Evolutionary conservation across 1,139 yeast species (phyloP), one percentile per base, ranked within the genome.

Genomic region (Hyphopichia buzzinii): DNA sequence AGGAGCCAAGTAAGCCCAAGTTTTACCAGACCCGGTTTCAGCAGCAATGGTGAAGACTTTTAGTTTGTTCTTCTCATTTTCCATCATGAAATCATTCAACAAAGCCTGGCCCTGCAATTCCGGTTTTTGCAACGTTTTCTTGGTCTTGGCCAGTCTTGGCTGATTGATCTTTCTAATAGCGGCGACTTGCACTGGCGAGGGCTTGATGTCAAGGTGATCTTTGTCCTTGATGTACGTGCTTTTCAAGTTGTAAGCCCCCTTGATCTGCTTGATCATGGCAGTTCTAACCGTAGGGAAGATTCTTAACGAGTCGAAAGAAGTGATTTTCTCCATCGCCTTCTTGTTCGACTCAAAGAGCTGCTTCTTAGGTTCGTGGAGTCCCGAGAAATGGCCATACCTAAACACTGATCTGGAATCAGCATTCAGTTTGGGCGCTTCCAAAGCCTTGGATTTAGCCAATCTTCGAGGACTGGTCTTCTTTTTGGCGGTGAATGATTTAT

Each of bases 1-100:
- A 0, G 96, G 89, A 0, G 86, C 79, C 41, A 90, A 57, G 54
- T 90, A 92, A 0, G 97, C 89, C 80, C 96, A 79, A 0, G 98
- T 92, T 57, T 92, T 92, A 7, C 98, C 97, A 0, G 95, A 84
- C 0, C 97, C 98, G 0, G 98, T 92, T 55, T 92, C 97, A 2
- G 97, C 96, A 2, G 97, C 97, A 39, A 92, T 59, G 3, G 95
- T 79, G 62, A 80, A 88, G 0, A 84, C 74, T 47, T 81, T 81
- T 30, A 80, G 59, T 40, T 72, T 67, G 13, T 56, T 59, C 21
- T 40, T 39, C 42, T 65, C 68, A 38, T 69, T 67, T 10, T 49
- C 50, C 27, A 49, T 43, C 36, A 57, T 54, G 40, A 65, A 50
- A 25, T 62, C 67, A 11, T 52, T 48, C 22, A 15, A 53, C 47